Percentiles rank a stretch among this genome's conserved stretches.
phyloP scores from a whole-genome alignment of 768 basidiomycete species.

The Dendrothele bispora region DNA sequence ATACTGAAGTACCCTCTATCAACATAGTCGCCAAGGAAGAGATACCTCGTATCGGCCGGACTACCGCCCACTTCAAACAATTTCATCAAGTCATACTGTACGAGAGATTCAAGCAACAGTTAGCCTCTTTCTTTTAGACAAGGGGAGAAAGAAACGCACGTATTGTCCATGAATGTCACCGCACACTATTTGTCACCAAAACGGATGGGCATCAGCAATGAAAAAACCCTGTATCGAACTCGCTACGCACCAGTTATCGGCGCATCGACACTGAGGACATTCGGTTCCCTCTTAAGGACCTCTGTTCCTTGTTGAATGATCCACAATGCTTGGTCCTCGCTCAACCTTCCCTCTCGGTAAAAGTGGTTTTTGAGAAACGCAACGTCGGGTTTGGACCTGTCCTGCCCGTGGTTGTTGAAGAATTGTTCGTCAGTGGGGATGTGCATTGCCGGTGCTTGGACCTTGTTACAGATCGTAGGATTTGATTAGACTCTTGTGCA shows the following conservation, averaged over 20 bases:
- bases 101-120: conserved; percentile 27
- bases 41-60: conserved; percentile 90
- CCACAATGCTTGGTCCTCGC: conserved; percentile 93
- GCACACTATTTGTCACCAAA: conserved; percentile 65
- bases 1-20: conserved; percentile 94
- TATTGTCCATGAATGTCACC: conserved; percentile 99
- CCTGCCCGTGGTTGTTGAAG: conserved; percentile 69
- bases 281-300: conserved; percentile 79
- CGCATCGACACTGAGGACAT: conserved; percentile 92
- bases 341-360: conserved; percentile 92
- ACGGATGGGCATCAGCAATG: neutral
- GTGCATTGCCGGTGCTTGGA: conserved; percentile 96
- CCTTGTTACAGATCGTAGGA: conserved; percentile 48
- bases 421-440: conserved; percentile 93
- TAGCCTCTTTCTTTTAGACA: conserved; percentile 6
- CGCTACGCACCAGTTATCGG: conserved; percentile 85
- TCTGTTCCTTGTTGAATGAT: conserved; percentile 90
- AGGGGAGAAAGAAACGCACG: conserved; percentile 48
- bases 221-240: conserved; percentile 6
- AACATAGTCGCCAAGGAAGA: conserved; percentile 92
- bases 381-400: conserved; percentile 89
- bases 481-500: neutral
- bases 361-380: conserved; percentile 99
- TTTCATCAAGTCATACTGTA: conserved; percentile 91
- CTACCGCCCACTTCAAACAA: conserved; percentile 92